Percentiles rank a stretch among this genome's conserved stretches.
phyloP scores from a whole-genome alignment of 345 rosid species.

The Rhodomyrtus tomentosa region DNA sequence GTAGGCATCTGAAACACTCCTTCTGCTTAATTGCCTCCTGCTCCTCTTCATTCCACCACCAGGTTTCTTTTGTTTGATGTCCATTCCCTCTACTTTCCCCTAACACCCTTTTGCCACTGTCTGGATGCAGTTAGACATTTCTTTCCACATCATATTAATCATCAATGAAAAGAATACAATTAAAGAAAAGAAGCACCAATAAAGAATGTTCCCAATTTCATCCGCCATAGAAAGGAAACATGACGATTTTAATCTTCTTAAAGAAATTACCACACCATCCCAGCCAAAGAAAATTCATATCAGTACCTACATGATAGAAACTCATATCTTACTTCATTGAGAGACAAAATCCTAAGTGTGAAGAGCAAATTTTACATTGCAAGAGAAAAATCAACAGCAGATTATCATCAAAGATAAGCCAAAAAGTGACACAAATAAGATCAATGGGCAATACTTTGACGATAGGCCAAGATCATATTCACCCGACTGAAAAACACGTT shows the following conservation, averaged over 20 bases:
- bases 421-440: not conserved
- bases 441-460: constrained; percentile 55
- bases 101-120: no score
- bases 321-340: not conserved
- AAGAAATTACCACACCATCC: not conserved
- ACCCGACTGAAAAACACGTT: constrained; percentile 58
- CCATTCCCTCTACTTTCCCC: no score
- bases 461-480: constrained; percentile 79
- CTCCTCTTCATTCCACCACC: no score
- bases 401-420: not conserved
- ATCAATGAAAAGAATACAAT: not conserved
- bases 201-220: not conserved
- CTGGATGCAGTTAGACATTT: no score
- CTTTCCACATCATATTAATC: no score
- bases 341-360: not conserved
- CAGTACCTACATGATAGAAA: not conserved
- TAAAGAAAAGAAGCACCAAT: not conserved
- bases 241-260: not conserved
- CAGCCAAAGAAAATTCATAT: not conserved
- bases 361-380: not conserved
- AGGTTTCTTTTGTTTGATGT: no score
- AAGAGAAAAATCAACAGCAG: not conserved
- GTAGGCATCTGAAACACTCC: no score
- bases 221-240: not conserved
- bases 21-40: no score